These are phyloP conservation scores for Tagetes patula DNA, from an alignment of 129 eudicot genomes.

Conservation along the genomic window DNA sequence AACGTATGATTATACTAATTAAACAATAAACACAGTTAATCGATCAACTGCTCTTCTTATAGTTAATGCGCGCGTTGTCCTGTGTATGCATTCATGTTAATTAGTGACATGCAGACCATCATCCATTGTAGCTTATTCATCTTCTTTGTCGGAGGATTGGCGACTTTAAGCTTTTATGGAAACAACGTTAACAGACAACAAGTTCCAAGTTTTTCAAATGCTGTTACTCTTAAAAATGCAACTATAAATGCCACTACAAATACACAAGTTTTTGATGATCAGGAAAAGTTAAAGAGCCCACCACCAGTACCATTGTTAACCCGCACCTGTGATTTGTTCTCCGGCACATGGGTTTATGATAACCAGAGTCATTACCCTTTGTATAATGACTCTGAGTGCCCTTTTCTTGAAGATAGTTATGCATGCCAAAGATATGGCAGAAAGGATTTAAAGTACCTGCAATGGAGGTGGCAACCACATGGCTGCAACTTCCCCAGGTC, in stretches of 20 bases:
- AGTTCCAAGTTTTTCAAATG: not conserved
- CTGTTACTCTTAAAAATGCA: not conserved
- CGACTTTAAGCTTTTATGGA: slow-evolving; percentile 19
- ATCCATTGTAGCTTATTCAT: slow-evolving; percentile 31
- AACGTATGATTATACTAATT: not conserved
- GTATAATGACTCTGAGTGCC: slow-evolving; percentile 52
- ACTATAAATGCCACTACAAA: slow-evolving; percentile 9
- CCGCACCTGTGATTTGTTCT: slow-evolving; percentile 47
- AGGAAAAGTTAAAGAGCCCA: not conserved
- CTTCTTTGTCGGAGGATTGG: slow-evolving; percentile 34
- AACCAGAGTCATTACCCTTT: slow-evolving; percentile 49
- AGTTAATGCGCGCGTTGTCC: slow-evolving; percentile 1
- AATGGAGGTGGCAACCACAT: slow-evolving; percentile 75
- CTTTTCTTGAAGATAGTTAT: slow-evolving; percentile 46
- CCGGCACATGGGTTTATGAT: slow-evolving; percentile 63
- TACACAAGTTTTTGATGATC: not conserved
- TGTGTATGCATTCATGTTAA: not conserved
- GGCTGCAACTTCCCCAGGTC: slow-evolving; percentile 59
- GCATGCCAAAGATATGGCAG: slow-evolving; percentile 60
- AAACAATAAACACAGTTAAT: not conserved
- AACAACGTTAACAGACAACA: slow-evolving; percentile 20
- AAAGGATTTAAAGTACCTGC: slow-evolving; percentile 42
- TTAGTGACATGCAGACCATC: slow-evolving; percentile 23
- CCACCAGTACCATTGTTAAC: not conserved
- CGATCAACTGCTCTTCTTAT: not conserved